phyloP scores from a whole-genome alignment of 306 rosid species.

The Psophocarpus tetragonolobus region DNA sequence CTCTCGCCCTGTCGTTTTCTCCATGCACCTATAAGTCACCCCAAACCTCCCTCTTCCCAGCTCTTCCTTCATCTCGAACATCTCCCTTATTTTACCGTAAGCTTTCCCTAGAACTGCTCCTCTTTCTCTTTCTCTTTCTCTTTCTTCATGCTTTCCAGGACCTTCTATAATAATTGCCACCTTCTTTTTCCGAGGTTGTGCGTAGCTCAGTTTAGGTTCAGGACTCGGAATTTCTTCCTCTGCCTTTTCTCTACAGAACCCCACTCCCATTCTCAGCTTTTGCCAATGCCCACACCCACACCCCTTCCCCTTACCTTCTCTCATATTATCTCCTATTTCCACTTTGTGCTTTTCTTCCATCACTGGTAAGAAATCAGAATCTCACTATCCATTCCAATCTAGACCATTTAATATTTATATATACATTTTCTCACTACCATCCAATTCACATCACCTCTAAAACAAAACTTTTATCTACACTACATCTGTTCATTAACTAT shows the following conservation, averaged over 20 bases:
- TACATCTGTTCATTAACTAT: too few relatives aligned
- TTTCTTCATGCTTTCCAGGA: too few relatives aligned
- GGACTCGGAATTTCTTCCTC: too few relatives aligned
- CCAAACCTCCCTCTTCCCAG: slow-evolving; percentile 49
- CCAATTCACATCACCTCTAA: too few relatives aligned
- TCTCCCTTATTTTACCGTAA: slow-evolving; percentile 39
- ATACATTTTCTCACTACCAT: too few relatives aligned
- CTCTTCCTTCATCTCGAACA: slow-evolving; percentile 57
- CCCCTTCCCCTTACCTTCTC: neutral
- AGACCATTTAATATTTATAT: too few relatives aligned
- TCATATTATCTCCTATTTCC: neutral
- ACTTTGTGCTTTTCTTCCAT: neutral
- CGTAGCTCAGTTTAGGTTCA: slow-evolving; percentile 13
- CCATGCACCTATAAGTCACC: slow-evolving; percentile 64
- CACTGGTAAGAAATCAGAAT: neutral
- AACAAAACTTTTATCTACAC: too few relatives aligned
- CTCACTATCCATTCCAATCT: neutral
- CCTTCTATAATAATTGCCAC: too few relatives aligned
- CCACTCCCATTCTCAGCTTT: slow-evolving; percentile 46
- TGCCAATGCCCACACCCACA: too few relatives aligned
- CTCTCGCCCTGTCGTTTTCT: slow-evolving; percentile 45
- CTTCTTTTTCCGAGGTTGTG: neutral
- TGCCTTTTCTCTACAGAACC: slow-evolving; percentile 15
- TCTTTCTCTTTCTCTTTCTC: too few relatives aligned
- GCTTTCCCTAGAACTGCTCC: slow-evolving; percentile 54